Evolutionary conservation across 1,284 basidiomycete genomes (phyloP).

Genomic region (Melampsora larici-populina): DNA sequence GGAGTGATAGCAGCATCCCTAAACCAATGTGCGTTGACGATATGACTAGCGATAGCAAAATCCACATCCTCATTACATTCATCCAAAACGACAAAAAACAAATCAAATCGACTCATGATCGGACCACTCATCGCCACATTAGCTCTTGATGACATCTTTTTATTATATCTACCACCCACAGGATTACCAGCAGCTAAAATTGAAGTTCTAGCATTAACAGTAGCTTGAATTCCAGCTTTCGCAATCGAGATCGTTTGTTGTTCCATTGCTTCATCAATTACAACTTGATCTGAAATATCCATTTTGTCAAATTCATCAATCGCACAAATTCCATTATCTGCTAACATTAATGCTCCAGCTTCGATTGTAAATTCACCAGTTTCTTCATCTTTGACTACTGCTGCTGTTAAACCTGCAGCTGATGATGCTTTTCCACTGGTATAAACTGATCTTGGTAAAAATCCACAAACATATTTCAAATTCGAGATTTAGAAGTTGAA

Average conservation of each 20-base stretch:
- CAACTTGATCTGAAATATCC: slow-evolving; percentile 97
- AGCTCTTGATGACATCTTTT: slow-evolving; percentile 85
- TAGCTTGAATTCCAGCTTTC: slow-evolving; percentile 98
- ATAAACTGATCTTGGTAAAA: slow-evolving; percentile 95
- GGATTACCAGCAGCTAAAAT: slow-evolving; percentile 98
- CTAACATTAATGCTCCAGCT: slow-evolving; percentile 96
- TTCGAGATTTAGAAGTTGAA: too few species aligned
- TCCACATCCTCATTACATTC: slow-evolving; percentile 94
- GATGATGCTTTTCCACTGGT: slow-evolving; percentile 99
- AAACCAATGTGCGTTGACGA: slow-evolving; percentile 95
- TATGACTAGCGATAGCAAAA: slow-evolving; percentile 89
- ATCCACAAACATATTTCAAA: slow-evolving; percentile 98
- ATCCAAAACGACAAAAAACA: slow-evolving; percentile 98
- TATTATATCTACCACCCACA: slow-evolving; percentile 90
- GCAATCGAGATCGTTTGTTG: slow-evolving; percentile 99
- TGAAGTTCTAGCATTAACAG: slow-evolving; percentile 93
- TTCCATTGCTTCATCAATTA: slow-evolving; percentile 99
- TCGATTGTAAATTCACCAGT: slow-evolving; percentile 99
- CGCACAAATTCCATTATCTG: slow-evolving; percentile 98
- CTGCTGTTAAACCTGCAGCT: slow-evolving; percentile 96
- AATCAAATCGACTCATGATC: slow-evolving; percentile 98
- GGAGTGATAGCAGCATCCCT: slow-evolving; percentile 90
- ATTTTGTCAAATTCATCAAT: slow-evolving; percentile 99
- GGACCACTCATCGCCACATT: slow-evolving; percentile 98
- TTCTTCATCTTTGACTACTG: slow-evolving; percentile 97